A percentile compares a stretch with the other conserved stretches of the same genome.
These are phyloP conservation scores for Quercus suber DNA, from an alignment of 306 rosid genomes.

Conservation along the genomic window DNA sequence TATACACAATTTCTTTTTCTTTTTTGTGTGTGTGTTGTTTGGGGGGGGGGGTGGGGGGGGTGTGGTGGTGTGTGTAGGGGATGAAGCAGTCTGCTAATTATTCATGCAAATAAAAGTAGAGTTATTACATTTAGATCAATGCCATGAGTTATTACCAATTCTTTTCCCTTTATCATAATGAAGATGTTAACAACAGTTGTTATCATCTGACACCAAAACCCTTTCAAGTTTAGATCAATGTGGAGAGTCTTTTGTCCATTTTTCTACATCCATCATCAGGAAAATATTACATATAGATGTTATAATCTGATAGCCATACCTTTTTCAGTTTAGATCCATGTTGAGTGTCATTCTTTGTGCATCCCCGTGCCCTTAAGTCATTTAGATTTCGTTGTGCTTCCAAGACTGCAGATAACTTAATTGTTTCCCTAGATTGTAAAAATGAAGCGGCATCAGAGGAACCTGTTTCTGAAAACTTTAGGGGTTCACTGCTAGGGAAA, in stretches of 20 bases:
- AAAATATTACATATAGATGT: neutral
- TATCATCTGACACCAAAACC: neutral
- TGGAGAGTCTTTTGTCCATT: neutral
- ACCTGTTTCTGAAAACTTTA: slow-evolving; percentile 33
- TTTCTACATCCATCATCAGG: neutral
- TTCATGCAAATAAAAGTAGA: no score
- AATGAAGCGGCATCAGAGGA: slow-evolving; percentile 33
- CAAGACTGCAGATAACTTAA: slow-evolving; percentile 29
- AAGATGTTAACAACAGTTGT: neutral
- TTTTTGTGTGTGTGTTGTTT: neutral
- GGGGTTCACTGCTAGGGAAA: slow-evolving; percentile 35
- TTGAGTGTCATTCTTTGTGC: slow-evolving; percentile 19
- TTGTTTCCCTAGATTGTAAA: slow-evolving; percentile 27
- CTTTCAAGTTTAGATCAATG: neutral
- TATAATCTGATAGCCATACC: slow-evolving; percentile 27
- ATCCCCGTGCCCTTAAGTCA: slow-evolving; percentile 20
- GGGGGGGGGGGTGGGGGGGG: no score
- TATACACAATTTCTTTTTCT: neutral
- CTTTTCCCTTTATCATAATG: no score
- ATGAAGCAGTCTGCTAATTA: no score
- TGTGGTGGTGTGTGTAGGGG: no score
- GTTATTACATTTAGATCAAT: neutral
- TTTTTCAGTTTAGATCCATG: slow-evolving; percentile 12
- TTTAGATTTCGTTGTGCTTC: slow-evolving; percentile 24
- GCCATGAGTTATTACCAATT: neutral